These are phyloP conservation scores for Cercis canadensis DNA, from an alignment of 306 rosid genomes.

Conservation along the genomic window DNA sequence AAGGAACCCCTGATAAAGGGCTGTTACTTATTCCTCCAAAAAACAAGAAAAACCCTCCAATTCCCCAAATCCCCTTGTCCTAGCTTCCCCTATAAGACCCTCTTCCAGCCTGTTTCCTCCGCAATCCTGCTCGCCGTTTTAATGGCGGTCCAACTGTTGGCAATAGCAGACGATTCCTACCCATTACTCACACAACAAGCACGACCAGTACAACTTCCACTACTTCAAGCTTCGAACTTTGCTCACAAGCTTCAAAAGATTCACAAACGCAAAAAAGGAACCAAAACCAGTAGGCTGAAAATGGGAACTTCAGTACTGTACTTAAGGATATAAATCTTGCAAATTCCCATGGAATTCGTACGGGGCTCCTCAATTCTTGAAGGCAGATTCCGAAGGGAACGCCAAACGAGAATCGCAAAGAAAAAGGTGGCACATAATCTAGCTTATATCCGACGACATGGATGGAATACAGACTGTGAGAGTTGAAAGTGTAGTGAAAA, in stretches of 20 bases:
- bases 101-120: conserved; percentile 99
- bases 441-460: conserved; percentile 95
- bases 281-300: conserved; percentile 17
- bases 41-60: conserved; percentile 30
- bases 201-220: conserved; percentile 36
- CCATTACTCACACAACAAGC: conserved; percentile 64
- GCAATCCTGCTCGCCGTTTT: conserved; percentile 97
- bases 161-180: conserved; percentile 70
- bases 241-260: conserved; percentile 38
- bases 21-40: conserved; percentile 33
- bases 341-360: conserved; percentile 45
- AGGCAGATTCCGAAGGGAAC: conserved; percentile 10
- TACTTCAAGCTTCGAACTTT: conserved; percentile 39
- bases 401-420: background rate
- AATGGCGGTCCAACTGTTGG: conserved; percentile 96
- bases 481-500: conserved; percentile 14
- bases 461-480: conserved; percentile 35
- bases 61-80: conserved; percentile 38
- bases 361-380: background rate
- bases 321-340: conserved; percentile 33
- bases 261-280: conserved; percentile 21
- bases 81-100: conserved; percentile 98
- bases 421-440: conserved; percentile 24
- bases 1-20: conserved; percentile 41
- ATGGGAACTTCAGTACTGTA: conserved; percentile 11